Conservation (phyloP, 257 asterid genomes). For the Craterostigma plantagineum region DNA sequence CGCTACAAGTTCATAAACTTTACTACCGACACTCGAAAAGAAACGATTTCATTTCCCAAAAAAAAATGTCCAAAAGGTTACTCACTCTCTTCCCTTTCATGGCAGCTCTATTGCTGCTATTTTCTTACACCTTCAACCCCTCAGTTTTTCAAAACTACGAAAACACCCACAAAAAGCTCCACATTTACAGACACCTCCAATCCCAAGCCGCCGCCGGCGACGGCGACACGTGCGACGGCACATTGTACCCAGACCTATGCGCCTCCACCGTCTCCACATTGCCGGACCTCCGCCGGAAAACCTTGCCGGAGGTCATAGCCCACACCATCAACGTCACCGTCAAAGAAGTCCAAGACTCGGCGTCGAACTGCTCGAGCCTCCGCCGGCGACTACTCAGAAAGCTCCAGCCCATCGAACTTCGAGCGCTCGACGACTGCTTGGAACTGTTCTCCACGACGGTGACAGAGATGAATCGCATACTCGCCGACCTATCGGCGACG, state of each 20-base stretch:
- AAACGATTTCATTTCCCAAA: too few relatives aligned
- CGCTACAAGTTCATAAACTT: too few relatives aligned
- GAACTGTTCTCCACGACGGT: conserved; percentile 48
- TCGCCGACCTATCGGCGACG: conserved; percentile 61
- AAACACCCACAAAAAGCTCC: conserved; percentile 15
- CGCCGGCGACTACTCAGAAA: conserved; percentile 26
- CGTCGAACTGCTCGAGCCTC: conserved; percentile 34
- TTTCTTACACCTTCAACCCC: conserved; percentile 3
- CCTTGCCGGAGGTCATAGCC: conserved; percentile 57
- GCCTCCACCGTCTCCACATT: conserved; percentile 39
- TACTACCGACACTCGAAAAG: too few relatives aligned
- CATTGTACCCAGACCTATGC: conserved; percentile 62
- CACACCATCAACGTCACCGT: conserved; percentile 48
- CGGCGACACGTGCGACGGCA: conserved; percentile 44
- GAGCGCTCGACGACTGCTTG: conserved; percentile 69
- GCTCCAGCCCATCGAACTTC: conserved; percentile 35
- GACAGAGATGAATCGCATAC: conserved; percentile 21
- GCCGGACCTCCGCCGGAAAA: conserved; percentile 44
- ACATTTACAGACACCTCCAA: conserved; percentile 31
- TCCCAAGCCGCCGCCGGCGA: conserved; percentile 18
- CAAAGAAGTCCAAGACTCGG: conserved; percentile 33
- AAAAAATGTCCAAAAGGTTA: conserved; percentile 15
- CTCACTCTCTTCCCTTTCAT: conserved; percentile 17
- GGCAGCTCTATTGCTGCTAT: background rate
- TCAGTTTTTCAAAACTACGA: conserved; percentile 1